Percentiles rank a stretch among this genome's conserved stretches.
Conservation (phyloP, 176 grass and related monocot genomes). For the Rhipidocladum racemiflorum region DNA sequence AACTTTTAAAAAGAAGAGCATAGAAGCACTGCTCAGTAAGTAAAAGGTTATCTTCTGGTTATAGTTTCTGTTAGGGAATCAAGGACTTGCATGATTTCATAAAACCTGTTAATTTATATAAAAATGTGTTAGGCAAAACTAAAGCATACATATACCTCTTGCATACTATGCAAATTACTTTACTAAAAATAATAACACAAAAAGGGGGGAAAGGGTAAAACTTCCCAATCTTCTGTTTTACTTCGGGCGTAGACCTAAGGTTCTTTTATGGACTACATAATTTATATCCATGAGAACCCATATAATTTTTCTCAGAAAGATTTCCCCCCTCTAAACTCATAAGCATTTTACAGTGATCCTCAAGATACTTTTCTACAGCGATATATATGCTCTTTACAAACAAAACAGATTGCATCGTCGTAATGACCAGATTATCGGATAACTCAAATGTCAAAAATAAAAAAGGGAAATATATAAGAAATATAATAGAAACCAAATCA, state of each 20-base stretch:
- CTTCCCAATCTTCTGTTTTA: neutral
- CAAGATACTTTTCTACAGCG: neutral
- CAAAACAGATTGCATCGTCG: neutral
- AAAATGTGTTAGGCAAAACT: neutral
- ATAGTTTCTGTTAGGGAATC: neutral
- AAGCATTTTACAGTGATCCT: neutral
- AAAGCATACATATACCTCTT: neutral
- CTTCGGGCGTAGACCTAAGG: neutral
- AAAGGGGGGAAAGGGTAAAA: neutral
- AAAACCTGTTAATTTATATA: neutral
- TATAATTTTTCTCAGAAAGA: neutral
- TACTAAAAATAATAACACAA: neutral
- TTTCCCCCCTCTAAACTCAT: neutral
- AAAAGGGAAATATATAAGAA: neutral
- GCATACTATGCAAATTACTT: neutral
- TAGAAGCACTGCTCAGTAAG: too few relatives aligned
- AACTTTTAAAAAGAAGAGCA: too few relatives aligned
- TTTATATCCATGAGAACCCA: neutral
- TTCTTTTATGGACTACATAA: neutral
- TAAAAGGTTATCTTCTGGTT: neutral
- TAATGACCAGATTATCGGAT: neutral
- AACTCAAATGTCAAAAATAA: neutral
- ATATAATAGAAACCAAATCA: neutral
- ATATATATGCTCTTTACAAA: neutral
- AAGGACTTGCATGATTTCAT: neutral